A percentile compares a stretch with the other conserved stretches of the same genome.
Evolutionary conservation across 164 flowering plant genomes (phyloP).

Genomic region (Umbellularia californica): DNA sequence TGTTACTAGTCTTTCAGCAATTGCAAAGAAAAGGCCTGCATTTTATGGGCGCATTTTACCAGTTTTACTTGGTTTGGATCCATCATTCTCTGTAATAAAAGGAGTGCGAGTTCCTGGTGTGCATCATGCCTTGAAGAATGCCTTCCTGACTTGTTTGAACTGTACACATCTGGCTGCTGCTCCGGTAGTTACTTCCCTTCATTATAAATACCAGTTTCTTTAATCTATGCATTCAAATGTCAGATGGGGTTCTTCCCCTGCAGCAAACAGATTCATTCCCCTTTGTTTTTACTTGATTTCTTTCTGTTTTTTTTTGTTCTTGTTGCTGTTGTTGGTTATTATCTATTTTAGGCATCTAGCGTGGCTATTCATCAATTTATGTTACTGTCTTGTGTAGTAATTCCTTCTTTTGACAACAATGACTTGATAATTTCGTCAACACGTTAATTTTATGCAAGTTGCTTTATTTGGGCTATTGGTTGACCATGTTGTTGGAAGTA

Average conservation of each 20-base stretch:
- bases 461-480: too few relatives aligned
- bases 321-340: not conserved
- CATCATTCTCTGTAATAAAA: slow-evolving; percentile 50
- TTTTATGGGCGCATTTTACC: slow-evolving; percentile 95
- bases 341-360: not conserved
- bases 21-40: slow-evolving; percentile 88
- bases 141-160: slow-evolving; percentile 69
- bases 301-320: not conserved
- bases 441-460: too few relatives aligned
- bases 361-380: too few relatives aligned
- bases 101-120: slow-evolving; percentile 56
- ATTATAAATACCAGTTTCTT: not conserved
- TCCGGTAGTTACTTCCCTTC: slow-evolving; percentile 53
- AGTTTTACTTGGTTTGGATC: slow-evolving; percentile 84
- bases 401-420: too few relatives aligned
- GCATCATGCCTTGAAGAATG: slow-evolving; percentile 64
- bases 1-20: slow-evolving; percentile 65
- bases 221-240: not conserved
- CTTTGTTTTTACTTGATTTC: not conserved
- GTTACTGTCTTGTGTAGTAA: too few relatives aligned
- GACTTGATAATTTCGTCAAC: too few relatives aligned
- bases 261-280: not conserved
- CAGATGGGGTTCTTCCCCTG: too few relatives aligned
- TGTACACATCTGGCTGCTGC: slow-evolving; percentile 87
- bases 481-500: too few relatives aligned